Conservation (phyloP, 2,329 filamentous ascomycete species). For the Cordyceps fumosorosea region DNA sequence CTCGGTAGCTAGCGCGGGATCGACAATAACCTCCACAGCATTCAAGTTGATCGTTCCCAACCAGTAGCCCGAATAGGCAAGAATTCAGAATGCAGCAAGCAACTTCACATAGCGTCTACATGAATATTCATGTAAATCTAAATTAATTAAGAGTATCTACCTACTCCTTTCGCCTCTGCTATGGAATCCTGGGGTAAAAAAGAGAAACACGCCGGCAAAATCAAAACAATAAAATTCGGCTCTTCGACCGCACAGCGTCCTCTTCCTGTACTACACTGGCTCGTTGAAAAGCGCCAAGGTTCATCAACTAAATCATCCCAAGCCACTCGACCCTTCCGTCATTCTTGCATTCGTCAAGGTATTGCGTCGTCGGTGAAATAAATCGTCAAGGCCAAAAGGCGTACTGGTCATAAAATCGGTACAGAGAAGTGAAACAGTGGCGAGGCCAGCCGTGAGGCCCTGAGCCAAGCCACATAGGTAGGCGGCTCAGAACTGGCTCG, state of each 20-base stretch:
- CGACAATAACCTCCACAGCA: slow-evolving; percentile 6
- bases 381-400: slow-evolving; percentile 17
- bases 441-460: slow-evolving; percentile 1
- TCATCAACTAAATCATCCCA: neutral
- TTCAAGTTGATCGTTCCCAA: neutral
- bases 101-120: neutral
- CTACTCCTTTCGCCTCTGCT: slow-evolving; percentile 12
- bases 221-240: slow-evolving; percentile 7
- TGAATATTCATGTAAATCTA: slow-evolving; percentile 1
- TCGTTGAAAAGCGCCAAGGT: neutral
- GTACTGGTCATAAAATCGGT: slow-evolving; percentile 26
- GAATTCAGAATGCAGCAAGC: neutral
- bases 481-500: neutral
- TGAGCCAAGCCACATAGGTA: neutral
- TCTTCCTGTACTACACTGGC: neutral
- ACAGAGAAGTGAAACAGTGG: slow-evolving; percentile 25
- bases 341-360: slow-evolving; percentile 10
- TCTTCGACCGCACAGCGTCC: neutral
- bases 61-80: neutral
- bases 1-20: neutral
- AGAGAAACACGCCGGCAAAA: slow-evolving; percentile 5
- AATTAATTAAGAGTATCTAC: slow-evolving; percentile 11
- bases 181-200: slow-evolving; percentile 7
- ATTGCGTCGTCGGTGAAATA: slow-evolving; percentile 7
- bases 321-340: neutral